A percentile compares a stretch with the other conserved stretches of the same genome.
These are phyloP conservation scores for Phytopythium litorale DNA, from an alignment of 352 stramenopile genomes.

Conservation along the genomic window DNA sequence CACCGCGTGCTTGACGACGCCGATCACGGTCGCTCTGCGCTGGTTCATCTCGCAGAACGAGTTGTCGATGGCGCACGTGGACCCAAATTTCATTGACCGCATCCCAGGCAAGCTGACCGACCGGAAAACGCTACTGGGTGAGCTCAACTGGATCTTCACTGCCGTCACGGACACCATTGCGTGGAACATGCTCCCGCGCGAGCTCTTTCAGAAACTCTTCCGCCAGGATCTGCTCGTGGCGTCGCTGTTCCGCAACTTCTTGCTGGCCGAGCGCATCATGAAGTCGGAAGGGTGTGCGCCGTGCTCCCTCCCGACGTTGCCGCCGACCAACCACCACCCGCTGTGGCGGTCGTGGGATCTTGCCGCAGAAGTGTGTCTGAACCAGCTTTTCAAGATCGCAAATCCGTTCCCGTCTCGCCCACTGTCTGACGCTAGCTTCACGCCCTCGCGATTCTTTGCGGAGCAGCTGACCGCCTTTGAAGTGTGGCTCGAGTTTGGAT, in stretches of 20 bases:
- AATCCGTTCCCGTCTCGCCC: slow-evolving; percentile 42
- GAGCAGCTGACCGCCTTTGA: slow-evolving; percentile 99
- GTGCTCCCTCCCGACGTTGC: slow-evolving; percentile 93
- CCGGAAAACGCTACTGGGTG: slow-evolving; percentile 91
- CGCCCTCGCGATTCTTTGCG: slow-evolving; percentile 95
- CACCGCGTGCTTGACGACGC: slow-evolving; percentile 98
- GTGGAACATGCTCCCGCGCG: slow-evolving; percentile 96
- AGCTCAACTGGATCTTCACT: slow-evolving; percentile 99
- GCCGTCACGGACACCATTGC: slow-evolving; percentile 99
- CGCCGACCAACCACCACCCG: slow-evolving; percentile 94
- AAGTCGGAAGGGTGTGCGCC: slow-evolving; percentile 81
- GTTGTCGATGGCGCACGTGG: slow-evolving; percentile 83
- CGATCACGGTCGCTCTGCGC: slow-evolving; percentile 96
- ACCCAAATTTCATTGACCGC: slow-evolving; percentile 84
- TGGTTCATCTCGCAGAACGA: slow-evolving; percentile 97
- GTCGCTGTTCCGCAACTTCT: slow-evolving; percentile 98
- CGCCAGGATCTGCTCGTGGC: slow-evolving; percentile 98
- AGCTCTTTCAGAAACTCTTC: slow-evolving; percentile 98
- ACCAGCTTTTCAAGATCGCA: slow-evolving; percentile 89
- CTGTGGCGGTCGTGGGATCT: slow-evolving; percentile 99
- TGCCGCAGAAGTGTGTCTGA: slow-evolving; percentile 96
- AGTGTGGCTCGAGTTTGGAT: slow-evolving; percentile 97
- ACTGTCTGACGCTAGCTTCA: slow-evolving; percentile 46
- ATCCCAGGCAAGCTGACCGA: slow-evolving; percentile 93
- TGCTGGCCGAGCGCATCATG: slow-evolving; percentile 97